Base-by-base conservation (phyloP, 768 basidiomycete genomes). In the Lyophyllum decastes region DNA sequence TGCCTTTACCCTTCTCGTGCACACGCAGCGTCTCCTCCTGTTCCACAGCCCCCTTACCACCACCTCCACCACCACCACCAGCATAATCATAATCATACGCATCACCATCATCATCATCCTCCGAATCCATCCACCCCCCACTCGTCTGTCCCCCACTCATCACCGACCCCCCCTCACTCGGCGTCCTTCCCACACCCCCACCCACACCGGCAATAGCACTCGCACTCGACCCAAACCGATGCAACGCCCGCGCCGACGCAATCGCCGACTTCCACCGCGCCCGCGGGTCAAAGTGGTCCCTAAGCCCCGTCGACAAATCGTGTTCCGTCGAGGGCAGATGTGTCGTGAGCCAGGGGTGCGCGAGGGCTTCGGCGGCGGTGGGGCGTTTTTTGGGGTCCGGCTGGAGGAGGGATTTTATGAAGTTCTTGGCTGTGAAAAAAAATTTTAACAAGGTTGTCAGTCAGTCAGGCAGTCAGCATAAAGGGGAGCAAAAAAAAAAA, bases 361-460 rank as follows among this genome's bases (percentile, higher is more conserved):
- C 66, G 7, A 88, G 74, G 1, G 94, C 95, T 60, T 92, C 78
- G 1, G 75, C 74, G 0, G 93, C 91, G 0, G 92, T 90, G 0
- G 86, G 88, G 27, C 97, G 84, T 56, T 82, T 73, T 0, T 71
- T 62, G 0, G 95, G 89, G 64, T 96, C 85, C 0, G 89, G 81
- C 51, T 86, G 81, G 7, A 98, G 76, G 24, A 97, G 73, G 0
- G 76, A 69, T 61, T 76, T 80, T 67, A 98, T 90, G 66, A 99
- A 98, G 25, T 81, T 73, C 68, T 96, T 98, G 12, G 94, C 95
- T 94, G 58, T n/a, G n/a, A n/a, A n/a, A n/a, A n/a, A n/a, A n/a
- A n/a, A n/a, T n/a, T n/a, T n/a, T n/a, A n/a, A n/a, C n/a, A n/a
- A n/a, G n/a, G n/a, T n/a, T n/a, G n/a, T n/a, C n/a, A n/a, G n/a